Conservation (phyloP, 352 stramenopile species). For the Blastocystis sp. region DNA sequence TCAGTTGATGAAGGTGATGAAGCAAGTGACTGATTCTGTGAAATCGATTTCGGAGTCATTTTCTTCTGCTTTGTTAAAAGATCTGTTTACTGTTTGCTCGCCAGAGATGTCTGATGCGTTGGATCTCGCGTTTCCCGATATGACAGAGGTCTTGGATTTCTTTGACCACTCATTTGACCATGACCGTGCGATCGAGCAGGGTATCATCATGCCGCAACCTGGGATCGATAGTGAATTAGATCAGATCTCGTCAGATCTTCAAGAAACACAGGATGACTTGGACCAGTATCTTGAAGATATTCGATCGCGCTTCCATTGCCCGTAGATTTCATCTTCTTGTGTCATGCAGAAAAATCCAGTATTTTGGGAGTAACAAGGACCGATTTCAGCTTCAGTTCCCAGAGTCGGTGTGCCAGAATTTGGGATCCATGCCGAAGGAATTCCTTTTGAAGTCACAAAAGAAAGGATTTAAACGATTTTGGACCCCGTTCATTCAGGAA, state of each 20-base stretch:
- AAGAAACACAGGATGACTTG: slow-evolving; percentile 65
- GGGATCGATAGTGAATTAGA: slow-evolving; percentile 84
- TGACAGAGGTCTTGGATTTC: slow-evolving; percentile 82
- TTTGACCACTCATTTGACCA: slow-evolving; percentile 94
- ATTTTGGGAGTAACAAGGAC: slow-evolving; percentile 85
- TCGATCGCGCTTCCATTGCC: slow-evolving; percentile 68
- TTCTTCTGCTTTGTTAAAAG: slow-evolving; percentile 66
- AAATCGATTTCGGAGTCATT: slow-evolving; percentile 72
- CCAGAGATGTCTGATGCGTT: too few relatives aligned
- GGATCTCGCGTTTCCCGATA: slow-evolving; percentile 75
- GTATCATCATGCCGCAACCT: slow-evolving; percentile 82
- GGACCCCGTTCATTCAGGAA: slow-evolving; percentile 76
- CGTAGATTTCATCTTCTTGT: background rate
- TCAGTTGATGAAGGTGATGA: slow-evolving; percentile 81
- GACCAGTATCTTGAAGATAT: slow-evolving; percentile 77
- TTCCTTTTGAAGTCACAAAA: slow-evolving; percentile 80
- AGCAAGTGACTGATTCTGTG: slow-evolving; percentile 73
- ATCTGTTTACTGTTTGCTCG: background rate
- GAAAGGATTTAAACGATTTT: slow-evolving; percentile 84
- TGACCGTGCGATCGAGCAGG: slow-evolving; percentile 76
- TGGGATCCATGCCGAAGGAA: slow-evolving; percentile 67
- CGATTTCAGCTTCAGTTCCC: slow-evolving; percentile 84
- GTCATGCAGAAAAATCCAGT: slow-evolving; percentile 4
- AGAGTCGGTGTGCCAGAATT: slow-evolving; percentile 67
- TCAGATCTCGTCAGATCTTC: slow-evolving; percentile 71